Evolutionary conservation across 306 rosid species (phyloP), one percentile per base, ranked within the genome.

Genomic region (Acacia acuminata): DNA sequence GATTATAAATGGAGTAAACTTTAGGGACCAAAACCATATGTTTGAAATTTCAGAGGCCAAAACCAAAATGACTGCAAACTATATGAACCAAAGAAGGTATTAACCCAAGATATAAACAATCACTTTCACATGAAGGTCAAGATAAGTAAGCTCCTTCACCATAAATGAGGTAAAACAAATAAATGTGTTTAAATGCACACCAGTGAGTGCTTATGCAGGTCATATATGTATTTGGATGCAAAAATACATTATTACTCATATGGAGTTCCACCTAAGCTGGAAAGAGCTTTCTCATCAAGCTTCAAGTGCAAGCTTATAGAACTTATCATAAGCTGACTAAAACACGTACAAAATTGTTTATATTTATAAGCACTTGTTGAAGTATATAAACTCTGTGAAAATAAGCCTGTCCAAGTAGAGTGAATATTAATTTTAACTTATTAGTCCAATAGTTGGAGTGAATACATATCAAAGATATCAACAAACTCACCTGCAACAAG

Each of bases 401-500:
- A 40, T 69, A 20, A 69, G 32, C 30, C 74, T 44, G 17, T 15
- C 40, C 14, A 71, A 45, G 9, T 8, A 22, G 30, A 24, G 53
- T 22, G 7, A 44, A 71, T 43, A 44, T 22, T 17, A 71, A 24
- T 43, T 43, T 71, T 4, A 43, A 71, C 20, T 43, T 2, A 44
- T 45, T 6, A 71, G 32, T 71, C 20, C 7, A 45, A 71, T 45
- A 45, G 38, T 27, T 71, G 40, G 19, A 45, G 60, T 25, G 42
- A 72, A 72, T 76, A 61, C 51, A 67, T 22, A 50, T 67, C n/a
- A 77, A 63, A 75, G 75, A 84, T 71, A 61, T 30, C 70, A 75
- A 81, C 76, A 55, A 87, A 79, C 97, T 83, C 79, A 94, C 99
- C 98, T 94, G 90, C 98, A 96, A 86, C 99, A 96, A 72, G 98